Conservation (phyloP, 352 stramenopile species). For the Pythium vanterpoolii region DNA sequence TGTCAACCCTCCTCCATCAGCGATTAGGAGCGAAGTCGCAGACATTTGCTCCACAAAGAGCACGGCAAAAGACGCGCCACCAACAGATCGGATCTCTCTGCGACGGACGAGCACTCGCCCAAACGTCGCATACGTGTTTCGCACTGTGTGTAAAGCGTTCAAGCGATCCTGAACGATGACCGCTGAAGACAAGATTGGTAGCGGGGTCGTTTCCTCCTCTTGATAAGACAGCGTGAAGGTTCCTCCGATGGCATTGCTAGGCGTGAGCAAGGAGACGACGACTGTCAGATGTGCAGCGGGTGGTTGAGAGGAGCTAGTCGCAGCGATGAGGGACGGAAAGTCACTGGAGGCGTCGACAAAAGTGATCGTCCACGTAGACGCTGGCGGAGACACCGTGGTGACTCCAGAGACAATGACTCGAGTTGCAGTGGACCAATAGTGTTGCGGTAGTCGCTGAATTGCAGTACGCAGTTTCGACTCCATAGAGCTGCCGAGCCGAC, state of each 20-base stretch:
- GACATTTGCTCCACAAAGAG: constrained; percentile 21
- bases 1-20: constrained; percentile 16
- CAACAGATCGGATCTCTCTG: constrained; percentile 1
- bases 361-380: constrained; percentile 27
- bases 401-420: constrained; percentile 1
- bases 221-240: constrained; percentile 12
- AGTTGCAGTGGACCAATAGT: not conserved
- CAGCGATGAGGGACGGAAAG: constrained; percentile 26
- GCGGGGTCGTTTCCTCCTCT: not conserved
- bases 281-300: not conserved
- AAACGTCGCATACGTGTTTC: not conserved
- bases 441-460: constrained; percentile 10
- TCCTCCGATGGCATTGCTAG: constrained; percentile 8
- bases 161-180: constrained; percentile 6
- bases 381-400: not conserved
- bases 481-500: constrained; percentile 29
- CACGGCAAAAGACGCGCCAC: constrained; percentile 14
- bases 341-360: constrained; percentile 24
- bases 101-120: constrained; percentile 17
- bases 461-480: constrained; percentile 21
- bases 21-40: not conserved
- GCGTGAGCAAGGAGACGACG: not conserved
- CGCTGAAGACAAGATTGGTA: not conserved
- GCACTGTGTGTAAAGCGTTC: constrained; percentile 10
- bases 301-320: not conserved